phyloP scores from a whole-genome alignment of 805 yeast species.

The Maudiozyma turicensis region DNA sequence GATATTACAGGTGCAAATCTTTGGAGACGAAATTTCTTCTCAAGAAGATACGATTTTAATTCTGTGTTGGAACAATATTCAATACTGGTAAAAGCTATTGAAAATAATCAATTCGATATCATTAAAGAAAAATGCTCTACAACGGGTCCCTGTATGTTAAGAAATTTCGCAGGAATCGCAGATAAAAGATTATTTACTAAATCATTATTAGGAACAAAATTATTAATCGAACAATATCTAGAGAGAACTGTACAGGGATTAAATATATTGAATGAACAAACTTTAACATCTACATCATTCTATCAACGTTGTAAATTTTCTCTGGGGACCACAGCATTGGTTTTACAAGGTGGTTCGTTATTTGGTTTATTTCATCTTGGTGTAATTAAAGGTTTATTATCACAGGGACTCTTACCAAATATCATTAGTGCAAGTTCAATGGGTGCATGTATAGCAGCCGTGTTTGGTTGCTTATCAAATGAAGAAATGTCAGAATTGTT shows the following conservation, averaged over 20 bases:
- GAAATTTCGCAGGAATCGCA: constrained; percentile 89
- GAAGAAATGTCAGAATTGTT: constrained; percentile 46
- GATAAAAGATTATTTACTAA: constrained; percentile 70
- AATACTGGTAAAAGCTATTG: constrained; percentile 51
- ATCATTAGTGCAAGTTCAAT: constrained; percentile 88
- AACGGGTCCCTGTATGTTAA: constrained; percentile 54
- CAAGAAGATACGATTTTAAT: constrained; percentile 73
- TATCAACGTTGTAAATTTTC: constrained; percentile 79
- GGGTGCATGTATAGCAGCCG: constrained; percentile 86
- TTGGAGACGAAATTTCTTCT: constrained; percentile 78
- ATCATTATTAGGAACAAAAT: constrained; percentile 81
- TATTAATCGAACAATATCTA: constrained; percentile 53
- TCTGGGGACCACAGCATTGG: constrained; percentile 81
- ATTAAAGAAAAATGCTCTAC: constrained; percentile 60
- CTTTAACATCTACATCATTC: constrained; percentile 57
- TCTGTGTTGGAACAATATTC: constrained; percentile 68
- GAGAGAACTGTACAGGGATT: constrained; percentile 74
- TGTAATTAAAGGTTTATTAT: constrained; percentile 74
- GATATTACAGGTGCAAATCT: constrained; percentile 43
- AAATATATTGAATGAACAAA: constrained; percentile 39
- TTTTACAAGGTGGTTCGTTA: constrained; percentile 89
- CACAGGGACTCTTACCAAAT: constrained; percentile 66
- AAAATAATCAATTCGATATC: constrained; percentile 41
- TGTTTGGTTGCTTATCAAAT: constrained; percentile 66
- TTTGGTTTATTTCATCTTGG: constrained; percentile 94